A percentile compares a stretch with the other conserved stretches of the same genome.
phyloP scores from a whole-genome alignment of 306 rosid species.

The Quercus agrifolia region DNA sequence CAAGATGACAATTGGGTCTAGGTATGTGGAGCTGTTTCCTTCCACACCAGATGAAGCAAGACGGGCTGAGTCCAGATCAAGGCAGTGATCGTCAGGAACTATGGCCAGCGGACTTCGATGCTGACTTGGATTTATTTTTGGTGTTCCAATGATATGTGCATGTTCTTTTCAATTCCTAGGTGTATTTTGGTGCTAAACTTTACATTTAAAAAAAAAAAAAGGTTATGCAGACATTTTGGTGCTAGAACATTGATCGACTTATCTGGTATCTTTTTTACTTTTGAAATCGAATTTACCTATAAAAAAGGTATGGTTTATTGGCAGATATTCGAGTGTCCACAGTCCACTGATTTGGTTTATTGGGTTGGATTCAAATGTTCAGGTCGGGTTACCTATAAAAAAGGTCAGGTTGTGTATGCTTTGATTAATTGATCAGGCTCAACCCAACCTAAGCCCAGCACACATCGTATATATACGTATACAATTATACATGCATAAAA shows the following conservation, averaged over 20 bases:
- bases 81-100: conserved; percentile 51
- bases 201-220: not conserved
- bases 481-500: too few species aligned
- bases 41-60: conserved; percentile 96
- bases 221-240: not conserved
- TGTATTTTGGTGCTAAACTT: conserved; percentile 13
- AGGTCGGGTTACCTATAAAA: not conserved
- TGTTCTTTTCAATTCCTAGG: not conserved
- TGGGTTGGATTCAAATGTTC: not conserved
- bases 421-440: not conserved
- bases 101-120: conserved; percentile 6
- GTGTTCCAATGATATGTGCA: not conserved
- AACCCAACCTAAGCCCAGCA: not conserved
- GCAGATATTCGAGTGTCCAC: not conserved
- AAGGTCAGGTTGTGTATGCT: not conserved
- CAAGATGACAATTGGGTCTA: conserved; percentile 96
- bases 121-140: conserved; percentile 22
- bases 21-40: conserved; percentile 98
- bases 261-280: not conserved
- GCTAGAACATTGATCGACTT: not conserved
- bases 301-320: not conserved
- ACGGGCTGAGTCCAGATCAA: conserved; percentile 92
- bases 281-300: not conserved
- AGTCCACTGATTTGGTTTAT: too few species aligned
- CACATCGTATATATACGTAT: too few species aligned